Conservation (phyloP, 2,329 filamentous ascomycete genomes). For the Ilyonectria mors-panacis region DNA sequence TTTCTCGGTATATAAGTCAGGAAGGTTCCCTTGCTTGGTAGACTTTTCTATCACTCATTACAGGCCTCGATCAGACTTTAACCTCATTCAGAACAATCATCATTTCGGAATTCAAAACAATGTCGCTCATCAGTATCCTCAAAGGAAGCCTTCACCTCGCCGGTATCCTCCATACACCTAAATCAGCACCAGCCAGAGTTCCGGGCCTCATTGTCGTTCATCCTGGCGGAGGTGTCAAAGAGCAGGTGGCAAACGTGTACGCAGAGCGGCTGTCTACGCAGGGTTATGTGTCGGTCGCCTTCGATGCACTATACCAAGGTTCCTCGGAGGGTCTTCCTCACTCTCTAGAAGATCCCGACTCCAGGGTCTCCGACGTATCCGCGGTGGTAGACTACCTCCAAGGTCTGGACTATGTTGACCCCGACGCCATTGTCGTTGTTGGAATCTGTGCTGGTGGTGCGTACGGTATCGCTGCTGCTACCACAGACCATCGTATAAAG, state of each 20-base stretch:
- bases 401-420: background rate
- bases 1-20: too few relatives aligned
- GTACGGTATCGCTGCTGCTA: background rate
- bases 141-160: background rate
- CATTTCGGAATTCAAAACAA: too few relatives aligned
- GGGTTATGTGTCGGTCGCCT: background rate
- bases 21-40: too few relatives aligned
- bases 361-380: background rate
- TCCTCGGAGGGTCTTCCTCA: background rate
- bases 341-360: background rate
- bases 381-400: background rate
- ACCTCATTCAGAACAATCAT: too few relatives aligned
- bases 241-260: background rate
- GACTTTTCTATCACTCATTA: too few relatives aligned
- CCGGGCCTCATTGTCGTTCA: background rate
- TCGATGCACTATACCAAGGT: slow-evolving; percentile 1
- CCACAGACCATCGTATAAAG: background rate
- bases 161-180: background rate
- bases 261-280: background rate
- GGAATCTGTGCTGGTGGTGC: background rate
- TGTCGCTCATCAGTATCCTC: background rate
- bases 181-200: background rate
- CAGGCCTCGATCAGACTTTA: too few relatives aligned
- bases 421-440: background rate
- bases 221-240: background rate